Conservation (phyloP, 2,329 filamentous ascomycete genomes). For the Lachnellula willkommii region DNA sequence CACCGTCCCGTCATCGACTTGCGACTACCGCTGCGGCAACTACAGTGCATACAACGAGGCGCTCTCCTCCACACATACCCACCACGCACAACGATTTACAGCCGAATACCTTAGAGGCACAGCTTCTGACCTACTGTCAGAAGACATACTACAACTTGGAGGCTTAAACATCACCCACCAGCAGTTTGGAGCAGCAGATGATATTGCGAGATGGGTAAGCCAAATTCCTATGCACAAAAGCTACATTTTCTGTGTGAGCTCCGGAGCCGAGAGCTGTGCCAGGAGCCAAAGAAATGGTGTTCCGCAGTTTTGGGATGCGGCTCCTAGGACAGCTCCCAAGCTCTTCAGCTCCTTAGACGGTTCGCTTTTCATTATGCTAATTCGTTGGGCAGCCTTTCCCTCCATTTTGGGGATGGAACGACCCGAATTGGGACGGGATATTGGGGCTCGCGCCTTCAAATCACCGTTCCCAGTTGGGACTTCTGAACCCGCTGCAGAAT, state of each 20-base stretch:
- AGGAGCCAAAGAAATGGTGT: no score
- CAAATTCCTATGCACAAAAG: no score
- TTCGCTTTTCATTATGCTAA: no score
- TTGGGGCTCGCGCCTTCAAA: slow-evolving; percentile 6
- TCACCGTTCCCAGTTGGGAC: background rate
- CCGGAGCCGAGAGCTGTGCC: no score
- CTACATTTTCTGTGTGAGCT: no score
- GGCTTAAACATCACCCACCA: slow-evolving; percentile 2
- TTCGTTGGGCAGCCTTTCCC: background rate
- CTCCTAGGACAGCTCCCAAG: no score
- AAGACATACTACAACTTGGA: slow-evolving; percentile 1
- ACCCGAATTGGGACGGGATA: slow-evolving; percentile 4
- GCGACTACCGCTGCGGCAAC: background rate
- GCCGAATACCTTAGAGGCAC: background rate
- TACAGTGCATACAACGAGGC: slow-evolving; percentile 1
- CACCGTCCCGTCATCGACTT: slow-evolving; percentile 3
- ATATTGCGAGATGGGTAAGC: background rate
- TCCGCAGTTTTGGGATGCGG: no score
- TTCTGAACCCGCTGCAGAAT: slow-evolving; percentile 2
- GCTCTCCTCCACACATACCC: slow-evolving; percentile 1
- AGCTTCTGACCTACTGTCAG: background rate
- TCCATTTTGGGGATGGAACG: background rate
- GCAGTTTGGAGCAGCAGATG: slow-evolving; percentile 1
- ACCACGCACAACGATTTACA: background rate
- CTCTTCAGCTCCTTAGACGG: no score